Evolutionary conservation across 2,329 filamentous ascomycete genomes (phyloP).

Genomic region (Monosporascus ibericus): DNA sequence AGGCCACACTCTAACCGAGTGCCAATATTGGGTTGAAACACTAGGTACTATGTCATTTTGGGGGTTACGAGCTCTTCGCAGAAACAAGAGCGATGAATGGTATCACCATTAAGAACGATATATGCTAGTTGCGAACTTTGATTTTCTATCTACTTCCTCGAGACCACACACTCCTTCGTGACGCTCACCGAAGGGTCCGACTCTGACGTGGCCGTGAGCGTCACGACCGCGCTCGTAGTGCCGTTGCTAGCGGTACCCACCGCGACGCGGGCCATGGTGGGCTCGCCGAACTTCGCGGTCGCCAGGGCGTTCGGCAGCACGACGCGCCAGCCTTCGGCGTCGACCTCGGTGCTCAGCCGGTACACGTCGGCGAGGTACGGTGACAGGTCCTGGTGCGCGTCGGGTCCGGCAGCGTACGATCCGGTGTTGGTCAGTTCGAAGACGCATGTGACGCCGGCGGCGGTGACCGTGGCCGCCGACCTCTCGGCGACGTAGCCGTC

Average conservation of each 20-base stretch:
- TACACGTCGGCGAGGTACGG: conserved; percentile 40
- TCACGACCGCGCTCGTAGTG: conserved; percentile 31
- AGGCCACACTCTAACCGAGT: too few relatives aligned
- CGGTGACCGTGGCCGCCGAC: conserved; percentile 19
- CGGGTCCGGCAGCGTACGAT: conserved; percentile 18
- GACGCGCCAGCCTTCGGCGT: conserved; percentile 39
- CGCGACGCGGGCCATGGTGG: conserved; percentile 33
- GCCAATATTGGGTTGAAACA: too few relatives aligned
- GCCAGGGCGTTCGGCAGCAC: conserved; percentile 36
- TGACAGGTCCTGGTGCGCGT: conserved; percentile 26
- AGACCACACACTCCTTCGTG: conserved; percentile 27
- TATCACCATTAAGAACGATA: not conserved
- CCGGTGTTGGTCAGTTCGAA: conserved; percentile 44
- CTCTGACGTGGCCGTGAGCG: conserved; percentile 39
- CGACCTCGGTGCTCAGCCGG: conserved; percentile 36
- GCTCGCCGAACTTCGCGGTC: conserved; percentile 34
- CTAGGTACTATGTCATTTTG: not conserved
- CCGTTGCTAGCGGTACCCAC: conserved; percentile 29
- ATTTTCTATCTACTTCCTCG: conserved; percentile 18
- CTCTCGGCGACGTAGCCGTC: conserved; percentile 25
- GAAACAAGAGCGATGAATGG: too few relatives aligned
- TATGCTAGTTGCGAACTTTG: not conserved
- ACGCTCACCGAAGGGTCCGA: conserved; percentile 28
- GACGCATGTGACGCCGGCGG: conserved; percentile 34
- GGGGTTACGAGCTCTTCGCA: not conserved